phyloP scores from a whole-genome alignment of 768 basidiomycete genomes.

The Candolleomyces efflorescens region DNA sequence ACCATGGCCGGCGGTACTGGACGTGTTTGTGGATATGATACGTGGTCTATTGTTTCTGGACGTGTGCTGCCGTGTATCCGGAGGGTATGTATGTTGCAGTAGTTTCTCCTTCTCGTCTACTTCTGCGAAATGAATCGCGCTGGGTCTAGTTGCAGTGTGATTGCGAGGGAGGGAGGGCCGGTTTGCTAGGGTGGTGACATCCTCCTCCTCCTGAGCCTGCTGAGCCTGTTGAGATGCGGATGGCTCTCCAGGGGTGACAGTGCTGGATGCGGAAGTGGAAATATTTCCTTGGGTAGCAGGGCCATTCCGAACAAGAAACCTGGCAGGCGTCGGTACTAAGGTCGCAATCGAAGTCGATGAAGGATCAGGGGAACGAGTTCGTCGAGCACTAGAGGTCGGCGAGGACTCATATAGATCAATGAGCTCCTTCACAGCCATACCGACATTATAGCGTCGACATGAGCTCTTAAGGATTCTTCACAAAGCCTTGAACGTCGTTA shows the following conservation, averaged over 20 bases:
- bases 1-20: not conserved
- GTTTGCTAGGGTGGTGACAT: not conserved
- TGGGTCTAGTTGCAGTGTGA: not conserved
- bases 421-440: constrained; percentile 3
- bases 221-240: not conserved
- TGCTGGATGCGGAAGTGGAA: not conserved
- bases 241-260: not conserved
- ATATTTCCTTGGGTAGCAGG: not conserved
- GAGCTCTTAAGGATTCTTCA: no score
- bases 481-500: not conserved
- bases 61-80: not conserved
- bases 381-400: not conserved
- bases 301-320: constrained; percentile 17
- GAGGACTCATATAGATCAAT: constrained; percentile 1
- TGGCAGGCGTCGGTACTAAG: constrained; percentile 18
- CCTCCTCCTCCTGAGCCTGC: not conserved
- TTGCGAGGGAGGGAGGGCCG: not conserved
- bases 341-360: constrained; percentile 2
- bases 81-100: constrained; percentile 19
- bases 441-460: not conserved
- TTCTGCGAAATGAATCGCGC: constrained; percentile 8
- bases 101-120: constrained; percentile 13
- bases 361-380: not conserved
- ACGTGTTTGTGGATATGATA: not conserved
- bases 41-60: not conserved